These are phyloP conservation scores for Cyberlindnera euphorbiae DNA, from an alignment of 805 yeast genomes.

Conservation along the genomic window DNA sequence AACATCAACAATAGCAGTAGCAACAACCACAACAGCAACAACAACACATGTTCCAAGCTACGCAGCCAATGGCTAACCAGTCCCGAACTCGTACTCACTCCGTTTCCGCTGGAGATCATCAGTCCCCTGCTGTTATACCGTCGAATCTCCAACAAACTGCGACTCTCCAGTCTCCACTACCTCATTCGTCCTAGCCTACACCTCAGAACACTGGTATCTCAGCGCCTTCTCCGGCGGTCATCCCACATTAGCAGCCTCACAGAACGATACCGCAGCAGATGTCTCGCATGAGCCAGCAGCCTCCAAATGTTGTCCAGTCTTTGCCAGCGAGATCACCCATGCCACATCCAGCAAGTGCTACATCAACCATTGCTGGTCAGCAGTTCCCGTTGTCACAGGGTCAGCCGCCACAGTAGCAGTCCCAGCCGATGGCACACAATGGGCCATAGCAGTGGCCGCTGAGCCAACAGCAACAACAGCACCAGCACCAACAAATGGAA, in stretches of 20 bases:
- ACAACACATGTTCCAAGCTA: too few species aligned
- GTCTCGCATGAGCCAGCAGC: conserved; percentile 6
- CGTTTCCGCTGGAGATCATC: conserved; percentile 5
- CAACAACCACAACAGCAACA: too few species aligned
- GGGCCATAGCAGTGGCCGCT: conserved; percentile 9
- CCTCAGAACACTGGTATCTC: conserved; percentile 11
- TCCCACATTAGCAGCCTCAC: not conserved
- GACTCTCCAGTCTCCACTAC: conserved; percentile 21
- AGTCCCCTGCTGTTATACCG: conserved; percentile 3
- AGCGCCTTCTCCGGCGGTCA: conserved; percentile 17
- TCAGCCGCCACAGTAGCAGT: conserved; percentile 9
- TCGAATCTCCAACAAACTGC: conserved; percentile 7
- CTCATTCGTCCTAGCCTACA: conserved; percentile 17
- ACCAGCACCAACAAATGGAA: conserved; percentile 19
- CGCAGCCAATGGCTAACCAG: too few species aligned
- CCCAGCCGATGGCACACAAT: conserved; percentile 3
- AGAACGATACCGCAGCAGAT: conserved; percentile 1
- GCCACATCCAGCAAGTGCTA: too few species aligned
- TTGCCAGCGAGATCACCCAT: too few species aligned
- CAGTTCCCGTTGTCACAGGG: not conserved
- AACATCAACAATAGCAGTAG: too few species aligned
- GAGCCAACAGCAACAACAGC: conserved; percentile 7
- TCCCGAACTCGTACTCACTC: conserved; percentile 3
- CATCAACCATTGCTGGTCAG: too few species aligned
- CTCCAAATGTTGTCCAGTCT: too few species aligned